Percentiles rank a stretch among this genome's conserved stretches.
Conservation (phyloP, 129 eudicot genomes). For the Flaveria ramosissima region DNA sequence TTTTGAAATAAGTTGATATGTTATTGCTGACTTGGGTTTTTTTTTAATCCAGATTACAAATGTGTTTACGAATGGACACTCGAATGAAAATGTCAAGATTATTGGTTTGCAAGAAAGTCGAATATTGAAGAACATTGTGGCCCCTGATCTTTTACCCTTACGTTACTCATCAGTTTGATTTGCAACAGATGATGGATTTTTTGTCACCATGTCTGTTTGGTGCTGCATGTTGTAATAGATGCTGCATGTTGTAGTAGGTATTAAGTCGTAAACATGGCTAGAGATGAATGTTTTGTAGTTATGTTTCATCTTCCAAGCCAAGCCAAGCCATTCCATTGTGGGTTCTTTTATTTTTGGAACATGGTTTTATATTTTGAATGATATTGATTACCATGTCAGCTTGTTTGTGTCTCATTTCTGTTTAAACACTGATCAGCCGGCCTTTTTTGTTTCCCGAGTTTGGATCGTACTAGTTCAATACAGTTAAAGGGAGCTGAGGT, state of each 20-base stretch:
- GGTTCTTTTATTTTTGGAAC: neutral
- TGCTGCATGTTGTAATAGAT: neutral
- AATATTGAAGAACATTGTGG: slow-evolving; percentile 52
- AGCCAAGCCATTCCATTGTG: neutral
- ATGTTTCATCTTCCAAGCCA: neutral
- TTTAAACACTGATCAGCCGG: neutral
- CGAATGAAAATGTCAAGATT: slow-evolving; percentile 56
- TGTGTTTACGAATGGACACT: slow-evolving; percentile 70
- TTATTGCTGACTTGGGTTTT: neutral
- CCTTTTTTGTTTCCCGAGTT: neutral
- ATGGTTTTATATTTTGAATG: slow-evolving; percentile 10
- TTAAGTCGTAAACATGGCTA: neutral
- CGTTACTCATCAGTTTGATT: slow-evolving; percentile 53
- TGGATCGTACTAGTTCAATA: neutral
- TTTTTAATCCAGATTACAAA: slow-evolving; percentile 53
- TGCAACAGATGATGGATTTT: neutral
- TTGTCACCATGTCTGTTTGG: neutral
- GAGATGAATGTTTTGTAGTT: neutral
- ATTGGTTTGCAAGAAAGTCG: slow-evolving; percentile 71
- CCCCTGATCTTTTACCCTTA: slow-evolving; percentile 52
- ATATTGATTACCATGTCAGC: neutral
- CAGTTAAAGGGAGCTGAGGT: neutral
- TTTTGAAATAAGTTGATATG: neutral
- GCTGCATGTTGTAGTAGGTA: neutral
- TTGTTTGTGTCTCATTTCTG: neutral